These are phyloP conservation scores for Clarireedia monteithiana DNA, from an alignment of 2,329 filamentous ascomycete species.

Conservation along the genomic window DNA sequence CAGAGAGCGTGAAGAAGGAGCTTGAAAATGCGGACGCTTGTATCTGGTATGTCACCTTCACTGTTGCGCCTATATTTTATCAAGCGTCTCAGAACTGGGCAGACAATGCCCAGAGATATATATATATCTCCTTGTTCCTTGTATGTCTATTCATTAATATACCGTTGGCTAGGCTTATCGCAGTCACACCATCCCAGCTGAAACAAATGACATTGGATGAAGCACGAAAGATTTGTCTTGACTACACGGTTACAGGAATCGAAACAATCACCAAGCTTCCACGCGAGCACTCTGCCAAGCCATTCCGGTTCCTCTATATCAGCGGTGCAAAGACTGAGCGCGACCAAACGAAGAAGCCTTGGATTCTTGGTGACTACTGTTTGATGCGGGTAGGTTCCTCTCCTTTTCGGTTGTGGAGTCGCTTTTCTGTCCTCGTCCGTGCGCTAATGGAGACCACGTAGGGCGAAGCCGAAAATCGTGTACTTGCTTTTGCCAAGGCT, in stretches of 20 bases:
- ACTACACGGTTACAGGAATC: constrained; percentile 30
- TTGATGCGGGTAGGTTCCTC: constrained; percentile 38
- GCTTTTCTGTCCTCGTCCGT: not conserved
- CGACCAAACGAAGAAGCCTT: constrained; percentile 37
- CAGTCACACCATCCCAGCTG: constrained; percentile 34
- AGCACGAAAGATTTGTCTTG: constrained; percentile 35
- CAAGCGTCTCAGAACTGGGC: too few relatives aligned
- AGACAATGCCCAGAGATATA: not conserved
- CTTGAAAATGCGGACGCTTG: constrained; percentile 30
- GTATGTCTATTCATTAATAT: not conserved
- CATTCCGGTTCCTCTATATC: constrained; percentile 42
- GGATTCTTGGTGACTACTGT: constrained; percentile 33
- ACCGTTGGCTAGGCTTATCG: constrained; percentile 32
- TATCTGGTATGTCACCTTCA: constrained; percentile 29
- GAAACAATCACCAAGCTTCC: constrained; percentile 27
- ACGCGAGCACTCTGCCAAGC: constrained; percentile 22
- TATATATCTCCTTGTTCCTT: not conserved
- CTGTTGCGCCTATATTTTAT: not conserved
- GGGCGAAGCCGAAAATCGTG: constrained; percentile 39
- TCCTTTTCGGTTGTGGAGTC: not conserved
- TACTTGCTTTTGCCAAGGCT: constrained; percentile 35
- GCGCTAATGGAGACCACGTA: constrained; percentile 16
- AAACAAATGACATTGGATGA: constrained; percentile 29
- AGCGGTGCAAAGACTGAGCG: constrained; percentile 38
- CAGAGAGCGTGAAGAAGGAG: constrained; percentile 27